These are phyloP conservation scores for Corchorus capsularis DNA, from an alignment of 345 rosid species.

Conservation along the genomic window DNA sequence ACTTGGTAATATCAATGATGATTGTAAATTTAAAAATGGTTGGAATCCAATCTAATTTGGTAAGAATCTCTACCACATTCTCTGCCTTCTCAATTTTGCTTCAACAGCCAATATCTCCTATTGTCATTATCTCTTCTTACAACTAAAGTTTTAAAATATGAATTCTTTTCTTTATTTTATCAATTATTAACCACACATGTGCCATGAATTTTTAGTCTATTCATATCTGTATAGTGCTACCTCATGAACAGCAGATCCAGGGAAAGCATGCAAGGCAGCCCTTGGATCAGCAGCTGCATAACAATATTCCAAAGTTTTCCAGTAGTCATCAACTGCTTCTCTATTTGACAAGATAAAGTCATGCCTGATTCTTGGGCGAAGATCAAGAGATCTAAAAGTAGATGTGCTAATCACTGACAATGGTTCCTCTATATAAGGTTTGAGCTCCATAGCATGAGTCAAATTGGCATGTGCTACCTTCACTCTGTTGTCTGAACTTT, in stretches of 20 bases:
- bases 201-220: background rate
- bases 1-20: background rate
- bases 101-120: background rate
- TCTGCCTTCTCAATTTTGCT: background rate
- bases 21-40: background rate
- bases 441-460: slow-evolving; percentile 82
- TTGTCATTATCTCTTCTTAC: background rate
- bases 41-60: background rate
- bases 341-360: slow-evolving; percentile 73
- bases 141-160: background rate
- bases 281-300: slow-evolving; percentile 86
- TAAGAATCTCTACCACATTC: background rate
- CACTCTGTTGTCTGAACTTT: slow-evolving; percentile 46
- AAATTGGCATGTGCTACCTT: slow-evolving; percentile 56
- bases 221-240: slow-evolving; percentile 38
- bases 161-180: background rate
- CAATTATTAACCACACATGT: background rate
- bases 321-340: slow-evolving; percentile 88
- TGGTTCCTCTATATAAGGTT: slow-evolving; percentile 93
- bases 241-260: slow-evolving; percentile 91
- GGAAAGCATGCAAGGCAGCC: slow-evolving; percentile 87
- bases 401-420: slow-evolving; percentile 50
- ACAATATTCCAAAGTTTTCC: slow-evolving; percentile 94
- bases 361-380: slow-evolving; percentile 90
- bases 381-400: slow-evolving; percentile 60